Conservation (phyloP, 2,329 filamentous ascomycete genomes). For the Dissoconium aciculare region DNA sequence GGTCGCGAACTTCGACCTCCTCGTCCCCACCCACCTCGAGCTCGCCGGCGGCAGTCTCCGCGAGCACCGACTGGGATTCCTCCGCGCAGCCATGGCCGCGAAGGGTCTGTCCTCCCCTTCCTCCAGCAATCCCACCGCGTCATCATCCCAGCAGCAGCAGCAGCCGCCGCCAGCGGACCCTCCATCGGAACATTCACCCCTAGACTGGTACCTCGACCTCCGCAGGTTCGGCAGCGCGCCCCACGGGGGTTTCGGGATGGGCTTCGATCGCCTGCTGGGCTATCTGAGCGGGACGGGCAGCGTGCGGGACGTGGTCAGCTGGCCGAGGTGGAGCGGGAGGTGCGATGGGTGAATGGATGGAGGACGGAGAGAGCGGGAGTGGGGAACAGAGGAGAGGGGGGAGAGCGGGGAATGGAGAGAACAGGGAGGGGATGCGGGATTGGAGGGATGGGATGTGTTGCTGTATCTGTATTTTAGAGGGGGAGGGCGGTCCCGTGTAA, state of each 20-base stretch:
- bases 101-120: slow-evolving; percentile 41
- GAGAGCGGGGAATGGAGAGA: no score
- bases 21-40: slow-evolving; percentile 75
- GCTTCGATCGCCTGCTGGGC: slow-evolving; percentile 73
- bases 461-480: no score
- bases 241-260: slow-evolving; percentile 80
- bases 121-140: no score
- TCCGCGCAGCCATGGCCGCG: slow-evolving; percentile 55
- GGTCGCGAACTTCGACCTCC: slow-evolving; percentile 78
- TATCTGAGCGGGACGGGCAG: slow-evolving; percentile 72
- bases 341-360: slow-evolving; percentile 22
- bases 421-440: no score
- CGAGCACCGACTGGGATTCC: slow-evolving; percentile 56
- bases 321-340: slow-evolving; percentile 55
- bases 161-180: no score
- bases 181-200: no score
- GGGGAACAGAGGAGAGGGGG: no score
- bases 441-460: no score
- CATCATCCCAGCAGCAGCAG: no score
- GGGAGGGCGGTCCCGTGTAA: no score
- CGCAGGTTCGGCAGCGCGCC: slow-evolving; percentile 82
- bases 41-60: slow-evolving; percentile 80
- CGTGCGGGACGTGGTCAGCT: slow-evolving; percentile 71
- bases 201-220: slow-evolving; percentile 81
- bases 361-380: no score